These are phyloP conservation scores for Mortierella polycephala DNA, from an alignment of 371 early-diverging fungal genomes.

Conservation along the genomic window DNA sequence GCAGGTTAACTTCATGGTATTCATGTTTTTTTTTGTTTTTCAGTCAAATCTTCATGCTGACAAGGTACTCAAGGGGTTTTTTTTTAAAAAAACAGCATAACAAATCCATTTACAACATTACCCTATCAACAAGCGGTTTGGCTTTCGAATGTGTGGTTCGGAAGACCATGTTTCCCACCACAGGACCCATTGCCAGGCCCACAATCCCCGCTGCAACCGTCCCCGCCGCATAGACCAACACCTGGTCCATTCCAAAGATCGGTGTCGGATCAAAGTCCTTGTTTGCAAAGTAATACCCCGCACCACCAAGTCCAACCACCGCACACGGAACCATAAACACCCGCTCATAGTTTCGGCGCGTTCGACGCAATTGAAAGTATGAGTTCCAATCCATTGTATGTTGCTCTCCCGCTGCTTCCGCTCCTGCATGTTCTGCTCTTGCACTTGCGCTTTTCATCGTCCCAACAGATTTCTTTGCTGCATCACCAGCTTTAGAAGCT, in stretches of 20 bases:
- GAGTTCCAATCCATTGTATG: slow-evolving; percentile 68
- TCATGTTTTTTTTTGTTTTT: not conserved
- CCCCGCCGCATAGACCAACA: slow-evolving; percentile 70
- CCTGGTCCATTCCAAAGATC: slow-evolving; percentile 84
- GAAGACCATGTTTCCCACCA: slow-evolving; percentile 74
- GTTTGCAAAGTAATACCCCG: slow-evolving; percentile 75
- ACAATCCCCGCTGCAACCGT: slow-evolving; percentile 70
- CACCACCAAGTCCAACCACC: slow-evolving; percentile 64
- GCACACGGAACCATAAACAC: slow-evolving; percentile 71
- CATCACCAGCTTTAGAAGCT: slow-evolving; percentile 1
- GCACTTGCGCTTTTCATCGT: not conserved
- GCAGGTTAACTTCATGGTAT: not conserved
- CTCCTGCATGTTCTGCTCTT: not conserved
- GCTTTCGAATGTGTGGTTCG: slow-evolving; percentile 65
- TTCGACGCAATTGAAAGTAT: slow-evolving; percentile 80
- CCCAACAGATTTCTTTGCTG: not conserved
- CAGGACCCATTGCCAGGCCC: slow-evolving; percentile 76
- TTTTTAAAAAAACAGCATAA: not conserved
- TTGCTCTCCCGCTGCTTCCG: not conserved
- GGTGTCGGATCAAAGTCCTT: slow-evolving; percentile 84
- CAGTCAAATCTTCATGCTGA: too few relatives aligned
- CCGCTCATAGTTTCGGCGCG: slow-evolving; percentile 76
- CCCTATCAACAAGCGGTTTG: slow-evolving; percentile 67
- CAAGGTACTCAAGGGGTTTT: too few relatives aligned
- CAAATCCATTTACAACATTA: slow-evolving; percentile 12